Evolutionary conservation across 129 eudicot species (phyloP).

Genomic region (Saposhnikovia divaricata): DNA sequence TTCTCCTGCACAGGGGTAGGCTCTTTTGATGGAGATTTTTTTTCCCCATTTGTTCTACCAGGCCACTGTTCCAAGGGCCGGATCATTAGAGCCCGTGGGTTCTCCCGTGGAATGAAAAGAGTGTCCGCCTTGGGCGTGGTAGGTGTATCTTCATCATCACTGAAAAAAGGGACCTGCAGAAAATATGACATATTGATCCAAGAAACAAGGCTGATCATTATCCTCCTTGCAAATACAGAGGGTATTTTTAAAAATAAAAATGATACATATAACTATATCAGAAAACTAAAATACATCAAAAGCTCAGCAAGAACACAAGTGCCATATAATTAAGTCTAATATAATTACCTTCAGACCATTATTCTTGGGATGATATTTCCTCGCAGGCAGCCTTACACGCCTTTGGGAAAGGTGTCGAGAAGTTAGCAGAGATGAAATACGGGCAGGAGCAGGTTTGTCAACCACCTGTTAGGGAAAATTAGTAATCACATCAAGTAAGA

Average conservation of each 20-base stretch:
- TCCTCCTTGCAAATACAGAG: not conserved
- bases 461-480: slow-evolving; percentile 52
- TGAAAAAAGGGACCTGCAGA: slow-evolving; percentile 76
- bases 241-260: not conserved
- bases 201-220: slow-evolving; percentile 3
- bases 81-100: slow-evolving; percentile 87
- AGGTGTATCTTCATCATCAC: slow-evolving; percentile 75
- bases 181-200: not conserved
- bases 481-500: not conserved
- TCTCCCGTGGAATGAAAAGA: slow-evolving; percentile 88
- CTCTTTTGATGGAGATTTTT: slow-evolving; percentile 27
- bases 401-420: slow-evolving; percentile 94
- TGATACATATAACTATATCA: not conserved
- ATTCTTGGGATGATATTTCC: slow-evolving; percentile 80
- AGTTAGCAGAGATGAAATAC: slow-evolving; percentile 79
- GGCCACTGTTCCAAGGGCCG: slow-evolving; percentile 91
- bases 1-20: slow-evolving; percentile 34
- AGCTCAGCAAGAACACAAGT: not conserved
- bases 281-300: not conserved
- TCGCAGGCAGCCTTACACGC: slow-evolving; percentile 76
- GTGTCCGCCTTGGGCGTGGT: slow-evolving; percentile 97
- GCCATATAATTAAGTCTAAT: not conserved
- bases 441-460: slow-evolving; percentile 81
- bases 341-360: slow-evolving; percentile 74
- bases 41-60: slow-evolving; percentile 42